phyloP scores from a whole-genome alignment of 2,329 filamentous ascomycete species.

The Neofusicoccum ribis region DNA sequence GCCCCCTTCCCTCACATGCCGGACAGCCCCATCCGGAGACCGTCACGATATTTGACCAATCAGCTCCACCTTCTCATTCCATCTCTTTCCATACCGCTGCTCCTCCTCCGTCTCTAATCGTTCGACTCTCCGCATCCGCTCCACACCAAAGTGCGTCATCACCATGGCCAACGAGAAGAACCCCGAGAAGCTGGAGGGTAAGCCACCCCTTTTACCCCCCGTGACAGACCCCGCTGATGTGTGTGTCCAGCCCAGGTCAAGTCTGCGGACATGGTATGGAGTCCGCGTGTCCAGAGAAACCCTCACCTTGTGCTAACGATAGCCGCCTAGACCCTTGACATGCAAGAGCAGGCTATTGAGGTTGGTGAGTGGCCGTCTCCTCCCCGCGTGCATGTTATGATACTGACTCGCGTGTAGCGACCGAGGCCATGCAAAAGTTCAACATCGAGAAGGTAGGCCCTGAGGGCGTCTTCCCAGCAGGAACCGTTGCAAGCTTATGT shows the following conservation, averaged over 20 bases:
- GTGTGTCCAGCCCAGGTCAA: slow-evolving; percentile 79
- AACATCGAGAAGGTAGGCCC: slow-evolving; percentile 67
- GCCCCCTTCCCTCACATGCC: slow-evolving; percentile 8
- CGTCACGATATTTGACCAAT: slow-evolving; percentile 16
- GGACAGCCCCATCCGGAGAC: slow-evolving; percentile 14
- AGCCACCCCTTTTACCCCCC: slow-evolving; percentile 27
- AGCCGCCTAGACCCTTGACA: slow-evolving; percentile 77
- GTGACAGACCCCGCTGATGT: slow-evolving; percentile 27
- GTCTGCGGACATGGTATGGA: slow-evolving; percentile 90
- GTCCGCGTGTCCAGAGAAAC: not conserved
- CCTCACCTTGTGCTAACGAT: not conserved
- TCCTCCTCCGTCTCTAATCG: slow-evolving; percentile 4
- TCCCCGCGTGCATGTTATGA: slow-evolving; percentile 27
- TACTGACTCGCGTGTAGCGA: slow-evolving; percentile 49
- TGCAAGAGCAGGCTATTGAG: slow-evolving; percentile 95
- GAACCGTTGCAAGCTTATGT: slow-evolving; percentile 7
- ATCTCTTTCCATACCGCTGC: slow-evolving; percentile 12
- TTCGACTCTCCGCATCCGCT: not conserved
- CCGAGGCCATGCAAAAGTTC: slow-evolving; percentile 70
- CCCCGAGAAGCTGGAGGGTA: slow-evolving; percentile 77
- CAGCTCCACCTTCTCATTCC: slow-evolving; percentile 5
- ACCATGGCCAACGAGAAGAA: slow-evolving; percentile 40
- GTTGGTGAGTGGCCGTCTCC: slow-evolving; percentile 66
- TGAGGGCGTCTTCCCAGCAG: not conserved
- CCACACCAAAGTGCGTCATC: slow-evolving; percentile 17